Evolutionary conservation across 306 rosid species (phyloP), one percentile per base, ranked within the genome.

Genomic region (Quercus rubra): DNA sequence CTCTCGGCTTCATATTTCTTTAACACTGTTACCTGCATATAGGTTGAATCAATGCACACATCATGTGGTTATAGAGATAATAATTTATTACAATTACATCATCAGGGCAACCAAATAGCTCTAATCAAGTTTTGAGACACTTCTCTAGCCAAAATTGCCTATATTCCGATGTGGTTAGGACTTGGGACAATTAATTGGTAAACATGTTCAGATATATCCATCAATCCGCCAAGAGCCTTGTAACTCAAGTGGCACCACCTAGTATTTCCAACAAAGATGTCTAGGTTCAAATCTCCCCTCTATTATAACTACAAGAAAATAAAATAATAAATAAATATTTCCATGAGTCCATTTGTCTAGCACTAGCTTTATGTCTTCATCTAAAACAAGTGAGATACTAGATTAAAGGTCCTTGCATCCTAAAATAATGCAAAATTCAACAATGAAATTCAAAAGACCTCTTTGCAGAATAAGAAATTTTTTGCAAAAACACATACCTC

Each of bases 1-100:
- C 96, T 89, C 86, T 92, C 99, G 14, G 85, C 82, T 86, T 95
- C 99, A 58, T 83, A 93, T 88, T 85, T 95, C 91, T 86, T 89
- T 77, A 95, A 79, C 83, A 92, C 27, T 70, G 87, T 71, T 55
- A 91, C 87, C 98, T 95, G 92, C 86, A 79, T 10, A 79, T 8
- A 76, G 58, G 59, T 74, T 5, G 25, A 18, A 35, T 19, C 71
- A 31, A 62, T 17, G 38, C 69, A 13, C 41, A 62, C 1, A 25
- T 27, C 10, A 25, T 27, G 38, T 62, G 28, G 19, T 57, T 7
- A 12, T 14, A 62, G 69, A 62, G 69, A 27, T 28, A 62, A 13
- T 28, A 27, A 28, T 62, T 7, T 62, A 27, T 15, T 2, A 7
- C 31, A 11, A 27, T 27, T 25, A 27, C 35, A 62, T 62, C 17